Conservation (phyloP, 2,329 filamentous ascomycete species). For the Aureobasidium subglaciale region DNA sequence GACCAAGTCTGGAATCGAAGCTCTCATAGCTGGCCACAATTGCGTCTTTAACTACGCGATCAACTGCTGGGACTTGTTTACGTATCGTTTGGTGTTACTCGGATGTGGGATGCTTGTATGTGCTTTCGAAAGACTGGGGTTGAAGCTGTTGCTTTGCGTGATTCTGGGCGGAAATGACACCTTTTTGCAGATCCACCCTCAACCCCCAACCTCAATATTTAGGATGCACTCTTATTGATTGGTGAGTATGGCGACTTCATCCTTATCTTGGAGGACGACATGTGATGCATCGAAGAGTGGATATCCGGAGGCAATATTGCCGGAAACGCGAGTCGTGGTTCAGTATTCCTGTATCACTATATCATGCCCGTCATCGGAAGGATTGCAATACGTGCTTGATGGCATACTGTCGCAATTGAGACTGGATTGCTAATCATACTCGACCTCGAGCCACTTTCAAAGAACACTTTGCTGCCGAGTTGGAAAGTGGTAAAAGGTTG, state of each 20-base stretch:
- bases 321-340: background rate
- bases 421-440: background rate
- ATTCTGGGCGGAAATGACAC: background rate
- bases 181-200: background rate
- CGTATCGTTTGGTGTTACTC: too few relatives aligned
- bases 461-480: background rate
- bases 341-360: background rate
- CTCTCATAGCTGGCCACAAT: background rate
- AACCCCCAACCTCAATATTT: too few relatives aligned
- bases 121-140: too few relatives aligned
- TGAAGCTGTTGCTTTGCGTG: background rate
- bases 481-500: too few relatives aligned
- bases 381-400: background rate
- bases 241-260: too few relatives aligned
- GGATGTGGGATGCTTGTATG: background rate
- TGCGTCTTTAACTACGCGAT: constrained; percentile 1
- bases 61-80: too few relatives aligned
- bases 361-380: background rate
- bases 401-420: background rate
- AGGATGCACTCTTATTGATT: too few relatives aligned
- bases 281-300: too few relatives aligned
- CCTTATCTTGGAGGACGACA: too few relatives aligned
- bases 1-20: background rate
- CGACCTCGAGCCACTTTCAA: background rate
- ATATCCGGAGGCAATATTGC: too few relatives aligned